Evolutionary conservation across 768 basidiomycete species (phyloP).

Genomic region (Lyophyllum decastes): DNA sequence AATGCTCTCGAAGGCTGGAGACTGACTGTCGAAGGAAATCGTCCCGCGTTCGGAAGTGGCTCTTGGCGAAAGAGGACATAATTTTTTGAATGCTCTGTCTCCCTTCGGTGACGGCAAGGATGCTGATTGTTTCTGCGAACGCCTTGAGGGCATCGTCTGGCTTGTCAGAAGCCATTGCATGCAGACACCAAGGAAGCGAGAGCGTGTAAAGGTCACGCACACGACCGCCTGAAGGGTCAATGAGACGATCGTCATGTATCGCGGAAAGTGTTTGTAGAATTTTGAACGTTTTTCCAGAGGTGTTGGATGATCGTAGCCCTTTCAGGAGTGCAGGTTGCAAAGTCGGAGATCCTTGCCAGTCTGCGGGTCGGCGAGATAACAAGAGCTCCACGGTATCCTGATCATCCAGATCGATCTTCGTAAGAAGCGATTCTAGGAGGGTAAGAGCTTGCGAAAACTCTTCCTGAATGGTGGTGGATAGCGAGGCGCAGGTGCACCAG

Average conservation of each 20-base stretch:
- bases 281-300: slow-evolving; percentile 65
- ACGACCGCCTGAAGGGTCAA: slow-evolving; percentile 71
- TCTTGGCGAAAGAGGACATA: slow-evolving; percentile 86
- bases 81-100: slow-evolving; percentile 82
- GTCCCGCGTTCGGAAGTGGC: slow-evolving; percentile 87
- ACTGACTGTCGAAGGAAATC: slow-evolving; percentile 93
- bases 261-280: slow-evolving; percentile 65
- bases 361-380: slow-evolving; percentile 62
- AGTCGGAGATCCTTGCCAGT: slow-evolving; percentile 66
- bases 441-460: slow-evolving; percentile 74
- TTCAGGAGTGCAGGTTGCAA: slow-evolving; percentile 73
- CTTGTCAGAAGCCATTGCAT: slow-evolving; percentile 69
- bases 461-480: slow-evolving; percentile 78
- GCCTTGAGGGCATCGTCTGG: slow-evolving; percentile 60
- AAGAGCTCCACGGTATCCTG: slow-evolving; percentile 67
- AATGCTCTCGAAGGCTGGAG: slow-evolving; percentile 82
- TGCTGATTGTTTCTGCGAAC: slow-evolving; percentile 74
- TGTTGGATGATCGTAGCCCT: slow-evolving; percentile 79
- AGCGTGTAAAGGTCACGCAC: slow-evolving; percentile 82
- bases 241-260: slow-evolving; percentile 60
- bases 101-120: slow-evolving; percentile 71
- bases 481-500: slow-evolving; percentile 82
- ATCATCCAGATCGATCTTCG: slow-evolving; percentile 73
- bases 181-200: slow-evolving; percentile 86
- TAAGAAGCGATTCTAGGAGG: slow-evolving; percentile 65